Evolutionary conservation across 2,329 filamentous ascomycete species (phyloP), one percentile per base, ranked within the genome.

Genomic region (Fusarium algeriense): DNA sequence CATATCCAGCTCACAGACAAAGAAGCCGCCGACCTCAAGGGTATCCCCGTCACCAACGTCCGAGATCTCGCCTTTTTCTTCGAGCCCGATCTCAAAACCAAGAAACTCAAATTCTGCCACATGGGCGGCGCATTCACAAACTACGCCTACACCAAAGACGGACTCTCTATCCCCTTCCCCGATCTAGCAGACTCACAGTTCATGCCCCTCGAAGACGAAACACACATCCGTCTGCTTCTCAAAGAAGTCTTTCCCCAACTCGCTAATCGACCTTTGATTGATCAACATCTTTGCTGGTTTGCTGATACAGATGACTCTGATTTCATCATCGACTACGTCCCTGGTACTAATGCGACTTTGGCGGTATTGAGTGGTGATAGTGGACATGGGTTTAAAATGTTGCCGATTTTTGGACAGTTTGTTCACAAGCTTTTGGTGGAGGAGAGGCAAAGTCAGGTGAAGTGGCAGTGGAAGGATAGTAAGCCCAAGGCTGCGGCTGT

Each of bases 101-200:
- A 71, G 49, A 70, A 70, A 6, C 37, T 70, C 7, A 70, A 70
- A 12, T 71, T 70, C 40, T 70, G 68, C 13, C 68, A 70, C 14
- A 71, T 70, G 68, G 68, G 68, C 2, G 68, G 68, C 1, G 68
- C 68, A 0, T 70, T 59, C 14, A 70, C 68, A 20, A 70, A 70
- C 19, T 71, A 70, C 28, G 34, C 68, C 2, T 69, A 46, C 19
- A 48, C 68, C 17, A 70, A 64, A n/a, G 68, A 70, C 9, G 68
- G 68, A 4, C 40, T 70, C 7, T 70, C 68, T 0, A 26, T 70
- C 0, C 68, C 68, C 0, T 70, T 69, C 6, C 38, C 49, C 10
- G 30, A 46, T 0, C 37, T 70, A 3, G n/a, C 28, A 6, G 64
- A 60, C 2, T 70, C 68, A 0, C 68, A 71, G 20, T 70, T 70